Conservation (phyloP, 768 basidiomycete genomes). For the Suillus fuscotomentosus region DNA sequence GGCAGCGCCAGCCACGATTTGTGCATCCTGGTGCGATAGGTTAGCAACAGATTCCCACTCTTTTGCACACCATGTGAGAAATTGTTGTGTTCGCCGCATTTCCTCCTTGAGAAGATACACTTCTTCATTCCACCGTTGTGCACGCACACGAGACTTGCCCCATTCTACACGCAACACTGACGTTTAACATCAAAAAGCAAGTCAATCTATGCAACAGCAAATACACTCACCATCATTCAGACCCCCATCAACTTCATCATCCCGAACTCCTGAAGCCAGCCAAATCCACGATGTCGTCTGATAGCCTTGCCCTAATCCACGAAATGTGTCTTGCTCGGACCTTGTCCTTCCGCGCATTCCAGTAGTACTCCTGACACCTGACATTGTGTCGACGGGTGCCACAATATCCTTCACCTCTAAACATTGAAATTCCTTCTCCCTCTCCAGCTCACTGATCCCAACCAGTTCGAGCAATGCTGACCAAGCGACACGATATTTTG, state of each 20-base stretch:
- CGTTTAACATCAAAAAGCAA: background rate
- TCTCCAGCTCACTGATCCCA: no score
- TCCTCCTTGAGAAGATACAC: slow-evolving; percentile 23
- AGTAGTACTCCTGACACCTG: no score
- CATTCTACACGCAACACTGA: slow-evolving; percentile 23
- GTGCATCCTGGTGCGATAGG: background rate
- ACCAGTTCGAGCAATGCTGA: no score
- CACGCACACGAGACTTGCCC: slow-evolving; percentile 21
- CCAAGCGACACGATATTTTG: no score
- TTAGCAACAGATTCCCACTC: no score
- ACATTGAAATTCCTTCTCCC: no score
- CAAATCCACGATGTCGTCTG: slow-evolving; percentile 26
- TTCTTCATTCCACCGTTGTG: slow-evolving; percentile 25
- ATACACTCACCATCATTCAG: slow-evolving; percentile 10
- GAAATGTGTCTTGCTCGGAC: no score
- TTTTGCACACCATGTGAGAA: slow-evolving; percentile 4
- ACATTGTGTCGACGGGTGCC: no score
- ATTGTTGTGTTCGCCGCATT: slow-evolving; percentile 23
- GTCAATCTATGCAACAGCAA: background rate
- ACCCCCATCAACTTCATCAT: background rate
- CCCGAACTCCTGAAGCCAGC: slow-evolving; percentile 4
- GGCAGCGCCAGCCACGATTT: background rate
- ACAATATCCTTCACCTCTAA: no score
- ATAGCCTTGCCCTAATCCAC: no score
- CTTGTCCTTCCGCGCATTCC: no score